Evolutionary conservation across 2,329 filamentous ascomycete species (phyloP), one percentile per base, ranked within the genome.

Genomic region (Lachnellula cervina): DNA sequence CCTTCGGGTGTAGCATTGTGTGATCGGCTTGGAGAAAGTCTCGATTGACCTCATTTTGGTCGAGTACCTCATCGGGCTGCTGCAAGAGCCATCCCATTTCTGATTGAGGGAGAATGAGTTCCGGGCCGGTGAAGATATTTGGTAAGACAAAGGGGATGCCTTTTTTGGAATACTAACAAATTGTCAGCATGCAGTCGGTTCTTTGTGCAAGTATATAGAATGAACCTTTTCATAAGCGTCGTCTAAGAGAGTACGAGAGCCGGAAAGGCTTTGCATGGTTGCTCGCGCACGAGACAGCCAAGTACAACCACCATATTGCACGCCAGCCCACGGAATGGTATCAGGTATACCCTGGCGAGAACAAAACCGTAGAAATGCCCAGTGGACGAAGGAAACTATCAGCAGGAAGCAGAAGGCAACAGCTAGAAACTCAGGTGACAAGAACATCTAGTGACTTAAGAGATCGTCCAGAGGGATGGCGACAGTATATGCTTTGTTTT

Each of bases 121-220:
- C 74, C 42, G 69, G 68, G 21, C 71, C 70, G 32, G 72, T 66
- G 2, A 70, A 72, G 6, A 75, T 64, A 5, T 72, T 72, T 0
- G 75, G 75, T 6, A 76, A 52, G 1, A 77, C 63, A 2, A 77
- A 75, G 0, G 73, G 63, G 35, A 69, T 68, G n/a, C 73, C 74
- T 16, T 70, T 69, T 47, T 77, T 77, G 23, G 68, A 64, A 55
- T 76, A 77, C 73, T 77, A 25, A 8, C 13, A 25, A 25, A 32
- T 45, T 34, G 46, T 61, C 34, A 59, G 54, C 45, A 14, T 7
- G 5, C 13, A n/a, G 5, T 34, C 19, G 16, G 13, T 35, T n/a
- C 17, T 7, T 40, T 40, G 4, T 21, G 16, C 38, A 4, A 34
- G 35, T n/a, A 28, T 32, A 35, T 49, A n/a, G n/a, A 40, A 55